Evolutionary conservation across 2,329 filamentous ascomycete genomes (phyloP).

Genomic region (Thelonectria rubi): DNA sequence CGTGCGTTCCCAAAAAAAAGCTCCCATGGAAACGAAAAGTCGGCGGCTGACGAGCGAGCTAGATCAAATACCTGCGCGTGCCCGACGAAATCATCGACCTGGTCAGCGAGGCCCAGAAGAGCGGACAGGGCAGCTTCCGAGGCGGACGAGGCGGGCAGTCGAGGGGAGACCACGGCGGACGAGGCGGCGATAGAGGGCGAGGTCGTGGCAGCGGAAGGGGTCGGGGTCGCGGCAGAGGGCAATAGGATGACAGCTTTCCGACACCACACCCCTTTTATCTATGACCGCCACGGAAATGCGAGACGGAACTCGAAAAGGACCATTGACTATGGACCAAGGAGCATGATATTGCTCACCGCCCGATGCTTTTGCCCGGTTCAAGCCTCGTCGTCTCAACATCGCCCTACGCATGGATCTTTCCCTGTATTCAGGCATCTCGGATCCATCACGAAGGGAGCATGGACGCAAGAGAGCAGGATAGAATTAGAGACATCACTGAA

Average conservation of each 20-base stretch:
- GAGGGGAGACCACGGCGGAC: slow-evolving; percentile 66
- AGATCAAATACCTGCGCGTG: slow-evolving; percentile 99
- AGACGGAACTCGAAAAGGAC: neutral
- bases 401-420: too few relatives aligned
- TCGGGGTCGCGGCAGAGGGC: slow-evolving; percentile 48
- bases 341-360: too few relatives aligned
- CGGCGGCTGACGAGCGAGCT: slow-evolving; percentile 15
- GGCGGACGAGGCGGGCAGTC: slow-evolving; percentile 70
- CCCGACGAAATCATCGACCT: slow-evolving; percentile 96
- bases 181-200: slow-evolving; percentile 58
- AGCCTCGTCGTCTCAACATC: too few relatives aligned
- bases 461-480: neutral
- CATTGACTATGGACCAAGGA: too few relatives aligned
- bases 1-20: slow-evolving; percentile 65
- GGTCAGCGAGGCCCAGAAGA: slow-evolving; percentile 90
- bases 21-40: neutral
- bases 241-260: slow-evolving; percentile 32
- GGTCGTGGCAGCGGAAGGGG: slow-evolving; percentile 53
- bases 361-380: too few relatives aligned
- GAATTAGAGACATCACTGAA: neutral
- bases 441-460: too few relatives aligned
- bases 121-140: slow-evolving; percentile 69
- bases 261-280: too few relatives aligned
- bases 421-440: too few relatives aligned
- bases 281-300: neutral